phyloP scores from a whole-genome alignment of 169 alveolate species.

The Eimeria praecox region DNA sequence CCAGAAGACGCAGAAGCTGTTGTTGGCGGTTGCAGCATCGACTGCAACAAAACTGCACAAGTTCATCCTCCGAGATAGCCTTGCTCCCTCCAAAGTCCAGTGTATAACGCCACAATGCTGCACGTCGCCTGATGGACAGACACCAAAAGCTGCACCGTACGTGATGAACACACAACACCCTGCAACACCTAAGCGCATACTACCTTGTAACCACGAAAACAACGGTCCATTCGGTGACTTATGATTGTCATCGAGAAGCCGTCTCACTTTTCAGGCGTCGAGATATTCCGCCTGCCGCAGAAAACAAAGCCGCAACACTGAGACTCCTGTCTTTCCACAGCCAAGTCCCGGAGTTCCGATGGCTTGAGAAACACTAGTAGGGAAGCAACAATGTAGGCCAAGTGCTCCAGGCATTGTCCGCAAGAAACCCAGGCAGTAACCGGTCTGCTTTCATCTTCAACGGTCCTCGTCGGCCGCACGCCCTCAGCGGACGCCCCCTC shows the following conservation, averaged over 20 bases:
- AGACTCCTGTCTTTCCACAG: slow-evolving; percentile 60
- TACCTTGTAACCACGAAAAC: background rate
- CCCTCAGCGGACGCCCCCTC: slow-evolving; percentile 17
- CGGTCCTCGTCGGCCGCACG: slow-evolving; percentile 3
- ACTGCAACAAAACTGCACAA: slow-evolving; percentile 70
- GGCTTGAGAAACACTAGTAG: slow-evolving; percentile 59
- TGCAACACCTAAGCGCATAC: background rate
- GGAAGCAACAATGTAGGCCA: slow-evolving; percentile 62
- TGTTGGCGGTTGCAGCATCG: slow-evolving; percentile 75
- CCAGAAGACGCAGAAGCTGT: slow-evolving; percentile 72
- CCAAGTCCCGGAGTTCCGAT: slow-evolving; percentile 61
- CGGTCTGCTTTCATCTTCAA: slow-evolving; percentile 64
- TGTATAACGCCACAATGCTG: slow-evolving; percentile 72
- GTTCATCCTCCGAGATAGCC: slow-evolving; percentile 69
- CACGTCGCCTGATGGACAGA: slow-evolving; percentile 58
- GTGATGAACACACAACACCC: background rate
- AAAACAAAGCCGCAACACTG: slow-evolving; percentile 74
- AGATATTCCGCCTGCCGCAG: slow-evolving; percentile 71
- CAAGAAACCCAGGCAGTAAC: slow-evolving; percentile 73
- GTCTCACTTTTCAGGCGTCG: slow-evolving; percentile 61
- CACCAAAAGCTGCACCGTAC: background rate
- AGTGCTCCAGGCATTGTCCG: slow-evolving; percentile 63
- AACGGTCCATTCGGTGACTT: background rate
- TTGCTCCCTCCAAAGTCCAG: slow-evolving; percentile 74
- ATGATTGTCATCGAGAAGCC: background rate